Percentiles rank a stretch among this genome's conserved stretches.
Conservation (phyloP, 805 yeast species). For the Spathaspora arborariae region DNA sequence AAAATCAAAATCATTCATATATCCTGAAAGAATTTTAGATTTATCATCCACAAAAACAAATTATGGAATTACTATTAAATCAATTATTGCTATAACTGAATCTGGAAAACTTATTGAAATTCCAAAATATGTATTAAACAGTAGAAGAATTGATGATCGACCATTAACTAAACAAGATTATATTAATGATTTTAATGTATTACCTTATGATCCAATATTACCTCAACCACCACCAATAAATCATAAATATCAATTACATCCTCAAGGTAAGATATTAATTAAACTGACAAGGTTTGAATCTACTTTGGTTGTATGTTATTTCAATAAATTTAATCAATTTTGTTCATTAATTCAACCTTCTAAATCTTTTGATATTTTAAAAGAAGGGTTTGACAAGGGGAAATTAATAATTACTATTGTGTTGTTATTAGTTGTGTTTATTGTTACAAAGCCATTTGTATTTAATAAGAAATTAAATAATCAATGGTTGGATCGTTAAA, state of each 20-base stretch:
- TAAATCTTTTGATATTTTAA: conserved; percentile 73
- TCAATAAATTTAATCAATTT: conserved; percentile 62
- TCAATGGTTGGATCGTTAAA: conserved; percentile 42
- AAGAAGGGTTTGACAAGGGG: conserved; percentile 60
- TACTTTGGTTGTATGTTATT: conserved; percentile 64
- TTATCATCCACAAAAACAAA: conserved; percentile 42
- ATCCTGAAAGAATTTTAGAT: conserved; percentile 55
- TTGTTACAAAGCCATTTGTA: conserved; percentile 56
- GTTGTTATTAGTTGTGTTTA: conserved; percentile 43
- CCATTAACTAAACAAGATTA: conserved; percentile 49
- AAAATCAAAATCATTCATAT: conserved; percentile 53
- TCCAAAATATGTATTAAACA: conserved; percentile 68
- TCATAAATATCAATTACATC: conserved; percentile 31
- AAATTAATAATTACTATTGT: conserved; percentile 60
- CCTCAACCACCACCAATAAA: conserved; percentile 37
- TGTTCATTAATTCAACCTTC: conserved; percentile 81
- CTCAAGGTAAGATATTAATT: conserved; percentile 22
- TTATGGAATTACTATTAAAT: conserved; percentile 40
- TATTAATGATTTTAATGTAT: conserved; percentile 50
- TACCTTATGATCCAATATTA: conserved; percentile 65
- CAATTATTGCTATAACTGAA: conserved; percentile 54
- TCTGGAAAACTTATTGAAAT: conserved; percentile 61
- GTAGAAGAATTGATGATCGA: conserved; percentile 62
- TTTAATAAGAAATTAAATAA: conserved; percentile 48
- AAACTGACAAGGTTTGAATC: conserved; percentile 70